Evolutionary conservation across 2,329 filamentous ascomycete species (phyloP).

Genomic region (Arthrobotrys sphaeroides): DNA sequence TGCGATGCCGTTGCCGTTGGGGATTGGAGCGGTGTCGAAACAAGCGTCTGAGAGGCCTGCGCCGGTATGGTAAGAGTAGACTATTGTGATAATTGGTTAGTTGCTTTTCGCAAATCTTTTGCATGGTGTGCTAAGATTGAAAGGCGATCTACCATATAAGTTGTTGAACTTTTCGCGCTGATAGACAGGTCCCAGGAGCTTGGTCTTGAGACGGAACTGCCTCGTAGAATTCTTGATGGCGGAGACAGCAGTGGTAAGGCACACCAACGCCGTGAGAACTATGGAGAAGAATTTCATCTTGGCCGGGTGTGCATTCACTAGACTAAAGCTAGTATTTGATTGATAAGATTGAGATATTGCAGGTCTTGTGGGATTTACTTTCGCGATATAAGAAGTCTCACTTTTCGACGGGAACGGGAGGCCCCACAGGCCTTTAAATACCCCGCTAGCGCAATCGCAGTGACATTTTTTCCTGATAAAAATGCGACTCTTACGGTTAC

Average conservation of each 20-base stretch:
- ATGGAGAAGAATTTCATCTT: conserved; percentile 24
- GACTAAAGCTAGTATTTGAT: neutral
- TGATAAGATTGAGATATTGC: neutral
- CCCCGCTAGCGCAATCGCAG: neutral
- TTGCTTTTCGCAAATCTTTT: neutral
- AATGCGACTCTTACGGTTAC: neutral
- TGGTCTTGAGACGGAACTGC: conserved; percentile 33
- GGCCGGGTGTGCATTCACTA: neutral
- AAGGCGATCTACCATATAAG: conserved; percentile 4
- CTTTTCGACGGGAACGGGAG: neutral
- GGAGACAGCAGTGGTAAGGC: conserved; percentile 11
- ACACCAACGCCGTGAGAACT: conserved; percentile 8
- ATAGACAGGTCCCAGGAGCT: conserved; percentile 12
- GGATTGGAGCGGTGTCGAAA: conserved; percentile 20
- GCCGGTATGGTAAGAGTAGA: conserved; percentile 43
- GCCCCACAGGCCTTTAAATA: neutral
- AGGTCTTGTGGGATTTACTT: neutral
- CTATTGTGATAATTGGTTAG: neutral
- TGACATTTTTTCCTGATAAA: neutral
- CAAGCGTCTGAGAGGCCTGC: conserved; percentile 36
- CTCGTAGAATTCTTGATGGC: conserved; percentile 43
- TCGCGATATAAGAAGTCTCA: neutral
- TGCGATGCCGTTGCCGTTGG: conserved; percentile 39
- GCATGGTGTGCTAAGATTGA: neutral
- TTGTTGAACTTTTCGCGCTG: conserved; percentile 16